Evolutionary conservation across 1,139 yeast genomes (phyloP), one percentile per base, ranked within the genome.

Genomic region (Magnusiomyces magnusii): DNA sequence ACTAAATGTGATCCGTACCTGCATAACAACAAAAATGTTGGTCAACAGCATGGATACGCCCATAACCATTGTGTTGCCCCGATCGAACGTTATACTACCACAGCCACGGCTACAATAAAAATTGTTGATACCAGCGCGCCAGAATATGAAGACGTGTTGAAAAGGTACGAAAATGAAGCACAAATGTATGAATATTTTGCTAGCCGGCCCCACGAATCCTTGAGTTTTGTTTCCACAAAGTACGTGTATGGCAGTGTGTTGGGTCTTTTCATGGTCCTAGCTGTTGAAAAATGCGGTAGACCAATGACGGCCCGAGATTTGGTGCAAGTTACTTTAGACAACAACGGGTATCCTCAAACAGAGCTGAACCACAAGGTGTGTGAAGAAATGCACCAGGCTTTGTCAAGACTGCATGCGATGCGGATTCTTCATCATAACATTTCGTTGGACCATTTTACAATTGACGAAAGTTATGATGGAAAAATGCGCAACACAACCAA

Each of bases 181-280:
- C 62, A 66, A 2, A 61, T 69, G 57, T 66, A 66, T 50, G 70
- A 67, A 47, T 66, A 67, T 49, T 60, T 69, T 19, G 64, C 60
- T 21, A 57, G 57, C 39, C 56, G 59, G 27, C 51, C 62, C 3
- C 47, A 64, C 7, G 44, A 31, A 3, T 55, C 58, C 5, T 7
- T 17, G 3, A n/a, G 17, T 2, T 25, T 13, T 10, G 64, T 67
- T 1, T 69, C 71, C 0, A 57, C 57, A 34, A 58, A 62, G n/a
- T 60, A 66, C 39, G 59, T 64, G 0, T 69, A 60, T 53, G 70
- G 69, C 2, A 66, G 63, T n/a, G 53, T 68, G 5, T 55, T 67
- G 44, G 66, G 66, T 7, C 60, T 60, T 28, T 60, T 66, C 36
- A 62, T 65, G 23, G 65, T 68, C 0, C 60, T 69, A 10, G 69